Conservation (phyloP, 2,329 filamentous ascomycete genomes). For the Alternaria sp. region DNA sequence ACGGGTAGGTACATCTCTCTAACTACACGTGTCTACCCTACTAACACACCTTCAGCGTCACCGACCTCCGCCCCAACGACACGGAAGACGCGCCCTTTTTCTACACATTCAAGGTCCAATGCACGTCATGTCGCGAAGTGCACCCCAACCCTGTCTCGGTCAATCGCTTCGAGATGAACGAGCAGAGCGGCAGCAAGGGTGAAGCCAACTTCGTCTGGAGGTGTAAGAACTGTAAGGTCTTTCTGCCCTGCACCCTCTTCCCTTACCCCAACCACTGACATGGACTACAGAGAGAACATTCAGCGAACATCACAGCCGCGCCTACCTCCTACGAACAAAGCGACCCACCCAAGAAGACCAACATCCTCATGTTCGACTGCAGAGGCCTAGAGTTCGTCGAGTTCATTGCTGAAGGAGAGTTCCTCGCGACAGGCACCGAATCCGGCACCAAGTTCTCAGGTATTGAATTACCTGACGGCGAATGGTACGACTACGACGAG, state of each 20-base stretch:
- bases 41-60: constrained; percentile 69
- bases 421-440: constrained; percentile 82
- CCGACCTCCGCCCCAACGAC: constrained; percentile 84
- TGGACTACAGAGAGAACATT: constrained; percentile 73
- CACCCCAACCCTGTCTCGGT: constrained; percentile 87
- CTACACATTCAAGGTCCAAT: constrained; percentile 98
- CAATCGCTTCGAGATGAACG: constrained; percentile 87
- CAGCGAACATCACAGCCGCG: constrained; percentile 78
- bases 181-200: constrained; percentile 89
- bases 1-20: constrained; percentile 33
- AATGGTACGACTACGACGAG: constrained; percentile 99
- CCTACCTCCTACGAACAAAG: constrained; percentile 74
- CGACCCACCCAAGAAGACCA: constrained; percentile 76
- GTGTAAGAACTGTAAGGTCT: constrained; percentile 96
- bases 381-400: constrained; percentile 90
- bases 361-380: constrained; percentile 90
- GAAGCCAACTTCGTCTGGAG: constrained; percentile 99
- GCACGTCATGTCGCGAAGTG: constrained; percentile 92
- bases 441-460: constrained; percentile 80
- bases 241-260: constrained; percentile 18
- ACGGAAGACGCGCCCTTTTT: constrained; percentile 83
- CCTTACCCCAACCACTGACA: constrained; percentile 7
- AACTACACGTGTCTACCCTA: not conserved
- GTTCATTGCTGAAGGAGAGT: constrained; percentile 93
- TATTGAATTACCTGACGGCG: constrained; percentile 85